Evolutionary conservation across 805 yeast species (phyloP), one percentile per base, ranked within the genome.

Genomic region (Candida sakaeoensis): DNA sequence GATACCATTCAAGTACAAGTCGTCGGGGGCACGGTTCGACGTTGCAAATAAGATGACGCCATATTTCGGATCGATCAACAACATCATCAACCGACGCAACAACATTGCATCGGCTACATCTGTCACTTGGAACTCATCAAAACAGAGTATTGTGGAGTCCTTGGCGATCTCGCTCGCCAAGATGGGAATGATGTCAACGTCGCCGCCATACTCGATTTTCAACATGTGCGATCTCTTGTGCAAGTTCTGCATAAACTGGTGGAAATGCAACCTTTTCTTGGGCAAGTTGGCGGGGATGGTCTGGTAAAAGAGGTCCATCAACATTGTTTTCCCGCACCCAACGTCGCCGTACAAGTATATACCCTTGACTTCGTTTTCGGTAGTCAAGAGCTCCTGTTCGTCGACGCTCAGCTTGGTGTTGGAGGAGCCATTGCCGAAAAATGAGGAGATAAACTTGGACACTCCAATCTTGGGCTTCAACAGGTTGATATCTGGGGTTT

Each of bases 91-190:
- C 37, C 96, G 71, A 47, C 99, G 77, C 31, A 93, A 70, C 24
- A 93, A 71, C 98, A 93, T 93, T 2, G 99, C 99, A 61, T 93
- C 99, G 0, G 98, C 99, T 22, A 93, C 97, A 60, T 93, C 99
- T 1, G 96, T 88, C 31, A 93, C 99, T 63, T 93, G 98, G 57
- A 93, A 91, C 64, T 93, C 99, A 63, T 93, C 99, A 58, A 93
- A 87, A 60, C 99, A 93, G 44, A 93, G 61, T 1, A 93, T 79
- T 1, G 91, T 82, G 3, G 93, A 74, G 36, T 74, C 69, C 46
- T 75, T 74, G 1, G 97, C 85, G 41, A 93, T 77, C 52, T 87
- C 95, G 44, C 82, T 80, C 0, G 97, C 96, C 25, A 89, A 64
- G 24, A 79, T 60, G 2, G 96, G 96, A 37, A 90, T 82, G 2